phyloP scores from a whole-genome alignment of 495 filamentous ascomycete genomes.

The Xylaria longipes region DNA sequence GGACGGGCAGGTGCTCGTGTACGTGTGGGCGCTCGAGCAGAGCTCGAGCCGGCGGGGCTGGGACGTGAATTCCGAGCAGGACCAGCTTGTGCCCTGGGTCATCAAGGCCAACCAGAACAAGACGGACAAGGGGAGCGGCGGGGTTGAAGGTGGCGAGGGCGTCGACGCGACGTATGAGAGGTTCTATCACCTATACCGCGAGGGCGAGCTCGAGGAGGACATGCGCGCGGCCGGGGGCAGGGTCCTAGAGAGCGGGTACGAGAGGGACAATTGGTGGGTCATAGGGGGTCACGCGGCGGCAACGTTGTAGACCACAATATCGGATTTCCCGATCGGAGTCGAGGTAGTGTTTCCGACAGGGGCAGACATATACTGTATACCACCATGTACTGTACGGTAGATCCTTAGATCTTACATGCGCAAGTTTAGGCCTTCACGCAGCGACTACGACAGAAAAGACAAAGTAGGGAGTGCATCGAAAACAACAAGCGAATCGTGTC shows the following conservation, averaged over 20 bases:
- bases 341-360: slow-evolving; percentile 5
- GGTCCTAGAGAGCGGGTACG: slow-evolving; percentile 84
- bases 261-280: slow-evolving; percentile 98
- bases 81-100: slow-evolving; percentile 97
- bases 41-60: slow-evolving; percentile 87
- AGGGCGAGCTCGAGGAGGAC: slow-evolving; percentile 86
- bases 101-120: slow-evolving; percentile 57
- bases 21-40: slow-evolving; percentile 98
- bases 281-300: slow-evolving; percentile 36
- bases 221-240: slow-evolving; percentile 74
- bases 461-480: slow-evolving; percentile 27
- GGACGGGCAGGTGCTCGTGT: slow-evolving; percentile 73
- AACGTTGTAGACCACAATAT: slow-evolving; percentile 3
- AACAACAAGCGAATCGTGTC: slow-evolving; percentile 25
- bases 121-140: slow-evolving; percentile 27
- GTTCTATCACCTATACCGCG: slow-evolving; percentile 93
- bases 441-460: slow-evolving; percentile 21
- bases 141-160: slow-evolving; percentile 26
- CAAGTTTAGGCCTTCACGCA: slow-evolving; percentile 28
- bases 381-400: slow-evolving; percentile 16
- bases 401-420: slow-evolving; percentile 19
- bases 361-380: not conserved
- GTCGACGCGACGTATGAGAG: slow-evolving; percentile 72
- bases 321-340: slow-evolving; percentile 8
- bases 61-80: slow-evolving; percentile 81